A percentile compares a stretch with the other conserved stretches of the same genome.
Evolutionary conservation across 306 rosid species (phyloP).

Genomic region (Datisca glomerata): DNA sequence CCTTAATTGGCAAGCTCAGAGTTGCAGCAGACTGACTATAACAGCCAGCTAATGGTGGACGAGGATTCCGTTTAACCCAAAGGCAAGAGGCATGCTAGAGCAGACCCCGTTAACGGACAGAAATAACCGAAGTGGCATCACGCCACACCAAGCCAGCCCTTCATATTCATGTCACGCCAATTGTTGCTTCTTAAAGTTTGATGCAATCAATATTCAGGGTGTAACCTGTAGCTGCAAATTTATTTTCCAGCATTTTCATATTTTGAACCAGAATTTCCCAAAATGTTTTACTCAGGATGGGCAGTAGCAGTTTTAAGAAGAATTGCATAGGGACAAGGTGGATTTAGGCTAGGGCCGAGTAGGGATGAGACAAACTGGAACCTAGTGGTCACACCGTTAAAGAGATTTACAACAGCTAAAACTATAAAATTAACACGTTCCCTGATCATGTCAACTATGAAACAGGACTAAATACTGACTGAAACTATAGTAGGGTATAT

Average conservation of each 20-base stretch:
- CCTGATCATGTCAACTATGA: neutral
- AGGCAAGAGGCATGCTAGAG: too few species aligned
- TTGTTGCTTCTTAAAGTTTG: conserved; percentile 17
- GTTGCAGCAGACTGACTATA: neutral
- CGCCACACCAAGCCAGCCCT: too few species aligned
- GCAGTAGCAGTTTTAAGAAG: conserved; percentile 13
- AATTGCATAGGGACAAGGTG: conserved; percentile 20
- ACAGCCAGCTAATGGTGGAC: neutral
- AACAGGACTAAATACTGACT: neutral
- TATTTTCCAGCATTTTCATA: conserved; percentile 21
- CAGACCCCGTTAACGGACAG: too few species aligned
- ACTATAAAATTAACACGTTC: conserved; percentile 2
- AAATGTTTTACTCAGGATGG: conserved; percentile 14
- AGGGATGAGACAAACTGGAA: too few species aligned
- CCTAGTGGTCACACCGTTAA: too few species aligned
- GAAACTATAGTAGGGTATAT: neutral
- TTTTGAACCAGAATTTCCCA: conserved; percentile 17
- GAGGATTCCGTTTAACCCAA: neutral
- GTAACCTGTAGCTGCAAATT: too few species aligned
- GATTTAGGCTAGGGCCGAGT: conserved; percentile 19
- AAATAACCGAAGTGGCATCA: too few species aligned
- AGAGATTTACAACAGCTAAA: neutral
- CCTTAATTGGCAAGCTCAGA: conserved; percentile 3
- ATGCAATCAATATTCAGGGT: conserved; percentile 12
- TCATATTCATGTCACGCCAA: too few species aligned